phyloP scores from a whole-genome alignment of 257 asterid species.

The Misopates orontium region DNA sequence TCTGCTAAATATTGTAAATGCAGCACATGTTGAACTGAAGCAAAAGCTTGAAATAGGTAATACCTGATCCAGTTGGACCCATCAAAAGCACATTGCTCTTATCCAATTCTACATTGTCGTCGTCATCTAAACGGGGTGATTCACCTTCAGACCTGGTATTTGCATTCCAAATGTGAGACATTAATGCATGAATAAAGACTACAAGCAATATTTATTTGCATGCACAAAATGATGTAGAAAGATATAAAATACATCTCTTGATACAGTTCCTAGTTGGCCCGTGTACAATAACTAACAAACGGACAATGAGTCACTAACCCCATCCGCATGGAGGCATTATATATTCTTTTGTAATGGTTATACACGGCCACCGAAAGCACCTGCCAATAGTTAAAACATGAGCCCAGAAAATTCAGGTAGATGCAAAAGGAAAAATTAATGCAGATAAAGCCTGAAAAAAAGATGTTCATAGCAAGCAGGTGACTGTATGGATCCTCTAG shows the following conservation, averaged over 20 bases:
- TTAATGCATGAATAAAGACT: conserved; percentile 7
- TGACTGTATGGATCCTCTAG: conserved; percentile 25
- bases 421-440: too few species aligned
- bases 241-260: conserved; percentile 16
- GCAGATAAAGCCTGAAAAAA: neutral
- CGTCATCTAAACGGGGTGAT: conserved; percentile 49
- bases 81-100: conserved; percentile 94
- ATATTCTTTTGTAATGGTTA: conserved; percentile 90
- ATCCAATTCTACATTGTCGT: conserved; percentile 77
- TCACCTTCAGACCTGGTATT: conserved; percentile 70
- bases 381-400: conserved; percentile 44
- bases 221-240: conserved; percentile 13
- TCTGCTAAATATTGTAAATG: conserved; percentile 18
- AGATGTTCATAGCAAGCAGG: conserved; percentile 18
- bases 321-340: conserved; percentile 58
- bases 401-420: neutral
- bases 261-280: neutral
- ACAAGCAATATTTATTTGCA: conserved; percentile 6
- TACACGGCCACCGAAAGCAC: conserved; percentile 90
- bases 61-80: conserved; percentile 99
- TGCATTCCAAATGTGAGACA: conserved; percentile 23
- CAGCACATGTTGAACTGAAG: conserved; percentile 19
- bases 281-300: conserved; percentile 19
- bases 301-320: conserved; percentile 55
- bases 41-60: conserved; percentile 24